Conservation (phyloP, 208 protist species). For the Acanthamoeba triangularis region DNA sequence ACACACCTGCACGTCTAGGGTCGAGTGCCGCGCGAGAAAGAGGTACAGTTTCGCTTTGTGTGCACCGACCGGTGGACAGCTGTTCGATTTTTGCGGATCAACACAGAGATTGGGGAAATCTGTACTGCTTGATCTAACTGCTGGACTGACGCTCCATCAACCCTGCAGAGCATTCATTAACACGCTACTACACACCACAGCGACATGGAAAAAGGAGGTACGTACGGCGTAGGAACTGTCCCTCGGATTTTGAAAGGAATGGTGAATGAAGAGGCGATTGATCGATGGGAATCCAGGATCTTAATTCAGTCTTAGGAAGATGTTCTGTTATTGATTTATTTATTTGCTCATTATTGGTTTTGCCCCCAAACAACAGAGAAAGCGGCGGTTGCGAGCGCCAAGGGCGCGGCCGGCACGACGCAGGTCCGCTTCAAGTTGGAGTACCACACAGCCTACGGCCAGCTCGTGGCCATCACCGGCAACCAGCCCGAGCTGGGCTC, state of each 20-base stretch:
- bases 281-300: too few relatives aligned
- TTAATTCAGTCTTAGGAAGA: neutral
- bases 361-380: neutral
- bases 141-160: too few relatives aligned
- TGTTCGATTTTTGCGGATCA: neutral
- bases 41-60: neutral
- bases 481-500: conserved; percentile 49
- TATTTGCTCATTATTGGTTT: too few relatives aligned
- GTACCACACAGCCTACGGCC: conserved; percentile 46
- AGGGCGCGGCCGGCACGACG: neutral
- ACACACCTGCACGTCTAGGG: too few relatives aligned
- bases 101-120: neutral
- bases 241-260: neutral
- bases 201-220: neutral
- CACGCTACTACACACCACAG: neutral
- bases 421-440: conserved; percentile 58
- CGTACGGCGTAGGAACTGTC: neutral
- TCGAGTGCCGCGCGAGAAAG: too few relatives aligned
- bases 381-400: neutral
- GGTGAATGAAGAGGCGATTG: too few relatives aligned
- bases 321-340: neutral
- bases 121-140: too few relatives aligned
- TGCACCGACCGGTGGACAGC: too few relatives aligned
- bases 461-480: conserved; percentile 13
- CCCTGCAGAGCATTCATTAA: neutral